Evolutionary conservation across 2,329 filamentous ascomycete genomes (phyloP).

Genomic region (Aplosporella prunicola): DNA sequence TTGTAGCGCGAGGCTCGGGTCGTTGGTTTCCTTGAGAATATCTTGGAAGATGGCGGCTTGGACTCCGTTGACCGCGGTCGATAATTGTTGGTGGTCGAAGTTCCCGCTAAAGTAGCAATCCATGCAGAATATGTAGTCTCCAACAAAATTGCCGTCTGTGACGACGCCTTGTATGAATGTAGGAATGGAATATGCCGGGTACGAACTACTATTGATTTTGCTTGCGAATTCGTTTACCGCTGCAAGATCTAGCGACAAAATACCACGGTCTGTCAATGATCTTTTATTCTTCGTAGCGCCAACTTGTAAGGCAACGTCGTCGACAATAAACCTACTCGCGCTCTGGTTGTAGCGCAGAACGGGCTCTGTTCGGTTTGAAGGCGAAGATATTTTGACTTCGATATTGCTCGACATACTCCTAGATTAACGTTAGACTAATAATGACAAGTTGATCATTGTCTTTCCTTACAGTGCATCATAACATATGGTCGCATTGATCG

Average conservation of each 20-base stretch:
- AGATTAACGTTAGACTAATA: background rate
- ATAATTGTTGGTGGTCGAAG: background rate
- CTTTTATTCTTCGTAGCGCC: background rate
- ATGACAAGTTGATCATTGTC: background rate
- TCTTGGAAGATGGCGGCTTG: background rate
- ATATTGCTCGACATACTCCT: background rate
- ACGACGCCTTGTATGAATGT: too few relatives aligned
- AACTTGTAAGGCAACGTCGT: background rate
- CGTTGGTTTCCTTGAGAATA: constrained; percentile 2
- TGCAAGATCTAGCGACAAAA: background rate
- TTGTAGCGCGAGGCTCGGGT: background rate
- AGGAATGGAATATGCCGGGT: too few relatives aligned
- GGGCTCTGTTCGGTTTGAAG: background rate
- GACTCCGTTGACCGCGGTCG: background rate
- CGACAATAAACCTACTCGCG: background rate
- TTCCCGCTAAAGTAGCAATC: background rate
- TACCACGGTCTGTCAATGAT: background rate
- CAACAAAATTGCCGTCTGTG: background rate
- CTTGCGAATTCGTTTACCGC: background rate
- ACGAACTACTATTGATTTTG: background rate
- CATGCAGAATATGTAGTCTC: background rate
- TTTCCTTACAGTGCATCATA: background rate
- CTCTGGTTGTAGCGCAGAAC: background rate
- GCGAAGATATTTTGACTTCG: background rate
- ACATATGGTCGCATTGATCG: background rate